Conservation (phyloP, 371 early-diverging fungal genomes). For the Rhizopus sp. region DNA sequence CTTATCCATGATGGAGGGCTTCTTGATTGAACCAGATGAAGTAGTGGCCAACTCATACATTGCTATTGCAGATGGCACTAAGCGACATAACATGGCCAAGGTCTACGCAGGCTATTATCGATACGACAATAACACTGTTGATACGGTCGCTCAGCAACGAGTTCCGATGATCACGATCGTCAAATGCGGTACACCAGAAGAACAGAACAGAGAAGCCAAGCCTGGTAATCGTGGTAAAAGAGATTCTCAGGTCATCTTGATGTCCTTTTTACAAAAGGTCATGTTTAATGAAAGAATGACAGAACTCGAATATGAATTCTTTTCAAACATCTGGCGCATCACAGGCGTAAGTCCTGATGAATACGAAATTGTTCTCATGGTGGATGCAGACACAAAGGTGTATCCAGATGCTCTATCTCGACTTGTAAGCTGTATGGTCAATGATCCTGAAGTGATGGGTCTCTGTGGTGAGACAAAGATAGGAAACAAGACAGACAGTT, state of each 20-base stretch:
- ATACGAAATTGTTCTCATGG: conserved; percentile 94
- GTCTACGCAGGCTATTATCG: conserved; percentile 92
- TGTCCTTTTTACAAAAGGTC: conserved; percentile 95
- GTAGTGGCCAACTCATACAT: conserved; percentile 82
- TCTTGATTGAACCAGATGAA: conserved; percentile 62
- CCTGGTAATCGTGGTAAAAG: conserved; percentile 98
- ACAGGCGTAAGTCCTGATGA: conserved; percentile 82
- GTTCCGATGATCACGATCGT: conserved; percentile 91
- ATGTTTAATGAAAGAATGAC: conserved; percentile 97
- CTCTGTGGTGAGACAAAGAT: conserved; percentile 91
- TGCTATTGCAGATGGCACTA: conserved; percentile 92
- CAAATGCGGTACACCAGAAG: conserved; percentile 89
- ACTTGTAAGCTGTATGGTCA: conserved; percentile 66
- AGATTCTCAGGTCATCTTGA: conserved; percentile 97
- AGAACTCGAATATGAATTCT: conserved; percentile 93
- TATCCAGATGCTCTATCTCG: conserved; percentile 77
- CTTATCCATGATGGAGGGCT: conserved; percentile 83
- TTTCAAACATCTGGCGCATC: conserved; percentile 83
- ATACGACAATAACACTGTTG: conserved; percentile 58
- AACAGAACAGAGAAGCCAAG: conserved; percentile 65
- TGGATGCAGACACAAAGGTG: conserved; percentile 96
- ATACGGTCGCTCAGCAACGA: conserved; percentile 50
- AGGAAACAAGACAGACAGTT: conserved; percentile 78
- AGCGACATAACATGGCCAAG: conserved; percentile 95
- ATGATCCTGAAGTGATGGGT: conserved; percentile 77